Conservation (phyloP, 805 yeast genomes). For the Ogataea sp. region DNA sequence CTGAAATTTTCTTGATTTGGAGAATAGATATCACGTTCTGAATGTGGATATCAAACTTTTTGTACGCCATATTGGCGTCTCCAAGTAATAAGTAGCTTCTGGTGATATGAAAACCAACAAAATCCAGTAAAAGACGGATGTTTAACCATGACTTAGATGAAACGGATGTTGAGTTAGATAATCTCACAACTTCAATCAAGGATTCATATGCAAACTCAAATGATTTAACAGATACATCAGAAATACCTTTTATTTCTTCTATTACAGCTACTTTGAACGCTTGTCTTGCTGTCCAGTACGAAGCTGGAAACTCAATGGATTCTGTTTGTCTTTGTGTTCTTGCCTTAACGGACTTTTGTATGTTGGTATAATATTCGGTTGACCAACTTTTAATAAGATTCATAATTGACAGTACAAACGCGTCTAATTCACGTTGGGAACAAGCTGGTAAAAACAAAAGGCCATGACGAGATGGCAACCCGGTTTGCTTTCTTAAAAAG, state of each 20-base stretch:
- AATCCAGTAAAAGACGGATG: constrained; percentile 46
- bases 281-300: constrained; percentile 41
- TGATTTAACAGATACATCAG: constrained; percentile 39
- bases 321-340: constrained; percentile 23
- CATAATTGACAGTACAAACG: constrained; percentile 30
- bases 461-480: constrained; percentile 36
- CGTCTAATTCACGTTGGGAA: constrained; percentile 29
- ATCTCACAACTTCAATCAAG: constrained; percentile 30
- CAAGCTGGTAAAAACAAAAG: constrained; percentile 34
- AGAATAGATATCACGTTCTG: constrained; percentile 36
- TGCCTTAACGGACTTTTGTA: constrained; percentile 33
- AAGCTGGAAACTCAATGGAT: constrained; percentile 11
- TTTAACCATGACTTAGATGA: constrained; percentile 31
- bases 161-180: constrained; percentile 10
- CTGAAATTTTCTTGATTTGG: constrained; percentile 18
- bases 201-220: constrained; percentile 49
- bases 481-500: constrained; percentile 31
- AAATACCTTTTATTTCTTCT: constrained; percentile 38
- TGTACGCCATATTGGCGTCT: constrained; percentile 49
- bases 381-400: constrained; percentile 32
- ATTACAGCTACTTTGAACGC: constrained; percentile 42
- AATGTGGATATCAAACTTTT: constrained; percentile 59
- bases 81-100: constrained; percentile 52
- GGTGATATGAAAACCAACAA: constrained; percentile 53
- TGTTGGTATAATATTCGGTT: constrained; percentile 33